Conservation (phyloP, 495 filamentous ascomycete species). For the Achaetomiella virescens region DNA sequence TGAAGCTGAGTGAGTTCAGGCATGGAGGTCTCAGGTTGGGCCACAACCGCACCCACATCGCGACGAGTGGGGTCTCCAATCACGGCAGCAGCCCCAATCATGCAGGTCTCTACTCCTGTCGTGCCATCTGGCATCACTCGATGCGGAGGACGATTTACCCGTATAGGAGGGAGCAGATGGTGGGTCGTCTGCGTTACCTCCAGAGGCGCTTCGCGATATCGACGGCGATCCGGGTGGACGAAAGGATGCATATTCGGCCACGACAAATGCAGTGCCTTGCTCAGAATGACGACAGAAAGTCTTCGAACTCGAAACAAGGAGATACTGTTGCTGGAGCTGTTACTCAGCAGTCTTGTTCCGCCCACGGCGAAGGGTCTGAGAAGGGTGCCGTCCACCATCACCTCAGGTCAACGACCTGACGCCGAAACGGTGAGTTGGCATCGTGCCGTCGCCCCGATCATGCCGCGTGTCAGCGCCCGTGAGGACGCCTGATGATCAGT, state of each 20-base stretch:
- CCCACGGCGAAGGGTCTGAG: not conserved
- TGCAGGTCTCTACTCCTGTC: slow-evolving; percentile 21
- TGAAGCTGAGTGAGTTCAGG: slow-evolving; percentile 21
- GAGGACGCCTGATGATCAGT: not conserved
- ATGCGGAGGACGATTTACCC: slow-evolving; percentile 22
- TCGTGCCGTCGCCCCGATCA: not conserved
- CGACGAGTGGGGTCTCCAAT: slow-evolving; percentile 25
- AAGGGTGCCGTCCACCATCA: not conserved
- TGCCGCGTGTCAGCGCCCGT: slow-evolving; percentile 9
- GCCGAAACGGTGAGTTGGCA: slow-evolving; percentile 9
- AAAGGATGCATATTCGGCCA: not conserved
- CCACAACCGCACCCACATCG: slow-evolving; percentile 23
- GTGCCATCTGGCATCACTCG: slow-evolving; percentile 33
- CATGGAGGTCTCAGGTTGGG: slow-evolving; percentile 24
- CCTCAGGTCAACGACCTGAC: too few species aligned
- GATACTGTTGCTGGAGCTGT: too few species aligned
- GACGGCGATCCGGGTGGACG: not conserved
- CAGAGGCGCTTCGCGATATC: not conserved
- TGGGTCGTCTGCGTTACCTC: not conserved
- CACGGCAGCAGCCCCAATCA: slow-evolving; percentile 24
- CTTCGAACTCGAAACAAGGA: too few species aligned
- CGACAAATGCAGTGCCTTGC: not conserved
- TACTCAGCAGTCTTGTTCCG: too few species aligned
- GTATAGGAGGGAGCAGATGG: slow-evolving; percentile 12
- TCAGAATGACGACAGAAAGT: too few species aligned